Evolutionary conservation across 306 rosid species (phyloP), one percentile per base, ranked within the genome.

Genomic region (Cucumis hystrix): DNA sequence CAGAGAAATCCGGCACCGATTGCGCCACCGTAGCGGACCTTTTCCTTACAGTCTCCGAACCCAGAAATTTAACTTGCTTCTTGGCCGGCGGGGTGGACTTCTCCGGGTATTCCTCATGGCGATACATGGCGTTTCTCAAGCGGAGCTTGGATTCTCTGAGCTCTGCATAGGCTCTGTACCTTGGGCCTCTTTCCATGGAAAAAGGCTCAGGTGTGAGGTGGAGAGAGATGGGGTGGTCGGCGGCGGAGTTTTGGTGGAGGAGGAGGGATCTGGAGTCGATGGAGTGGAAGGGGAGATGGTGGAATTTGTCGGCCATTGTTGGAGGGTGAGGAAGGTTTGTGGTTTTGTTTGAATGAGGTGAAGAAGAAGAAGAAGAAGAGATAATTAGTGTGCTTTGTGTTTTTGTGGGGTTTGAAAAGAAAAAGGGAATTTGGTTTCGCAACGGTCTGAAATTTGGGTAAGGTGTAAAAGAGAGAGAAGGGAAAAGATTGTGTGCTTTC

Each of bases 1-100:
- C 85, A 3, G 93, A 80, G 87, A 95, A 92, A 75, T 95, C 96
- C 1, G 99, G 97, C 70, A 96, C 98, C n/a, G 98, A 96, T 33
- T 96, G 98, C 17, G 98, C 93, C 18, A 96, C 78, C 20, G 78
- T 78, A 30, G 93, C 89, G 25, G 84, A 71, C 9, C 71, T 21
- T 78, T 87, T 87, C 20, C 86, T 79, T 41, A 62, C 78, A 9
- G 77, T 71, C 25, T 64, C 81, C 72, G 70, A 20, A 68, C 45
- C 74, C 40, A 84, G 88, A 78, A 90, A 89, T 66, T 77, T 89
- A 65, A 90, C 93, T 62, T 89, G 93, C 83, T 92, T 96, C 83
- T 84, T 96, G 11, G 86, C 79, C 75, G 85, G 89, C 0, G 87
- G 89, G 65, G 82, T 62, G 12, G 78, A 6, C 40, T 85, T 85